Evolutionary conservation across 164 flowering plant genomes (phyloP), one percentile per base, ranked within the genome.

Genomic region (Piper betle): DNA sequence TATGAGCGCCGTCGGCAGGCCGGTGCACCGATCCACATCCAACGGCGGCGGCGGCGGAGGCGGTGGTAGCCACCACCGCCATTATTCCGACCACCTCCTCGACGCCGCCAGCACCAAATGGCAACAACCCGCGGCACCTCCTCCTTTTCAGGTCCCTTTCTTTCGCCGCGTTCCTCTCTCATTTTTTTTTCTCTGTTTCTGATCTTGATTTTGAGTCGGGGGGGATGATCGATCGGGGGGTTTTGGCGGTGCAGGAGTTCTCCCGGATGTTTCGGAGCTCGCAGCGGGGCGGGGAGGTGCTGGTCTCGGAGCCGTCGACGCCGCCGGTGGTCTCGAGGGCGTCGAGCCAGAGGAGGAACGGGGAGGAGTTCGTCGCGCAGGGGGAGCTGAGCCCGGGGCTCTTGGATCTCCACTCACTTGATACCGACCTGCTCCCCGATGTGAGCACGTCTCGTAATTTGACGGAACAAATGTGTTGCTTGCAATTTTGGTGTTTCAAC

Each of bases 351-450:
- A 71, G 80, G 75, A 82, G 73, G 77, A 78, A 68, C 53, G 81
- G 78, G 1, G 85, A 80, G 46, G 82, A 79, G 3, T 66, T 54
- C 25, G 69, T 77, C 38, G 82, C 86, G 19, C 81, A 85, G 0
- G 75, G 68, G 65, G 90, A 81, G 70, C 78, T 80, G 67, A 87
- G 92, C 58, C 95, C 97, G 33, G 97, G 97, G 16, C 80, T 90
- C 39, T 71, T 90, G 77, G 97, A 90, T 90, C 91, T 90, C 68
- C 97, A 90, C 70, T 84, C 97, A 17, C 74, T 84, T 58, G 92
- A 90, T 71, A 87, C 95, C 6, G 97, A 90, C 67, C 78, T 90
- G 59, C 73, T 90, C 41, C 76, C 97, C 5, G 88, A 87, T 80
- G 97, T 90, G 25, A 57, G 72, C n/a, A 15, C 37, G 42, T 55